Base-by-base conservation (phyloP, 768 basidiomycete genomes). In the Fomitopsis serialis region DNA sequence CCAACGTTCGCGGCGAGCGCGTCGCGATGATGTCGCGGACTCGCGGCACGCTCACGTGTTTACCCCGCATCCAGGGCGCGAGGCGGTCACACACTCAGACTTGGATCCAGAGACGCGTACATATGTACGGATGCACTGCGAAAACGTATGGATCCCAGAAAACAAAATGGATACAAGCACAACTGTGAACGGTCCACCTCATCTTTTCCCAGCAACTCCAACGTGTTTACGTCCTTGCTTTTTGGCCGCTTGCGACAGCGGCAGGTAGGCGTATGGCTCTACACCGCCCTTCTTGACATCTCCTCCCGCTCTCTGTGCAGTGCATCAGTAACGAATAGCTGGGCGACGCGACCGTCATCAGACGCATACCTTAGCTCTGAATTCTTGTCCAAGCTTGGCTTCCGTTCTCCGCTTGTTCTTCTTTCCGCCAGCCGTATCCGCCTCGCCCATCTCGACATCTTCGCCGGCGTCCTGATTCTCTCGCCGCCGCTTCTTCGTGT, bases 241-340 rank as follows among this genome's bases (percentile, higher is more conserved):
- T 71, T 89, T 92, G 36, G 88, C 82, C 45, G 91, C 90, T 66
- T 94, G 87, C 21, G 84, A 80, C 50, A 99, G 73, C 7, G 92
- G 74, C 32, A 99, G 67, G 68, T 98, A 99, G 17, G 92, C 92
- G 66, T 92, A 98, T 3, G 97, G 97, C 66, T 97, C 94, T 50
- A 92, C 69, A 15, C 87, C 87, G 40, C 82, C 80, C 66, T 82
- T 89, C 70, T 92, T 95, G 67, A 97, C 75, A 66, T 98, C 97
- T 8, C 97, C 97, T 29, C 90, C 91, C 22, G 95, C 97, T 74
- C 85, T 90, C 96, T 98, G 68, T 50, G 57, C 40, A 37, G 21
- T 11, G 29, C 29, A 32, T 44, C 60, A 45, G 50, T 62, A 36
- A 62, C 44, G 22, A 22, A 54, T 7, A 40, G 6, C 42, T 5